These are phyloP conservation scores for Raddia distichophylla DNA, from an alignment of 176 grass and related monocot species.

Conservation along the genomic window DNA sequence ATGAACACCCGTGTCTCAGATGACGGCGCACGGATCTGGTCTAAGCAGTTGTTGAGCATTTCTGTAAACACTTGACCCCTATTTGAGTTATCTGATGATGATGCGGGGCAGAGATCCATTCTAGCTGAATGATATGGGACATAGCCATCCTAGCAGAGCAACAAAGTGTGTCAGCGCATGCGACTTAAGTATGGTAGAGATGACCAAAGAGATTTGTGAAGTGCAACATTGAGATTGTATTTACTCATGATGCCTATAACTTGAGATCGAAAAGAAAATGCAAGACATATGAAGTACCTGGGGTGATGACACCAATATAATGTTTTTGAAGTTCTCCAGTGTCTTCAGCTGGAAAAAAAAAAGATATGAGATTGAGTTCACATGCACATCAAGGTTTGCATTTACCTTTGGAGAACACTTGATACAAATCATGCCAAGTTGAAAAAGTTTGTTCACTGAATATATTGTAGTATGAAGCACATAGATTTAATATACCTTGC, in stretches of 20 bases:
- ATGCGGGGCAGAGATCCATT: constrained; percentile 66
- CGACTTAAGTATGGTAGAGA: background rate
- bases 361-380: constrained; percentile 29
- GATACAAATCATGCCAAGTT: background rate
- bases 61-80: constrained; percentile 77
- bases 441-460: background rate
- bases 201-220: no score
- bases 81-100: constrained; percentile 70
- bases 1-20: constrained; percentile 68
- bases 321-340: constrained; percentile 87
- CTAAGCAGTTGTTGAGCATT: constrained; percentile 84
- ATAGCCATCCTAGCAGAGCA: constrained; percentile 72
- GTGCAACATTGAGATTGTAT: no score
- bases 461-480: background rate
- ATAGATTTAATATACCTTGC: constrained; percentile 57
- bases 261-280: background rate
- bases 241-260: background rate
- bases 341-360: constrained; percentile 74
- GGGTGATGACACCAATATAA: constrained; percentile 83
- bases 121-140: constrained; percentile 92
- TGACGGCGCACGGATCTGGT: constrained; percentile 69
- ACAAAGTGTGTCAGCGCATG: constrained; percentile 11
- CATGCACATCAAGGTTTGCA: background rate
- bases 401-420: background rate
- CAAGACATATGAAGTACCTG: constrained; percentile 58